These are phyloP conservation scores for Nectriaceae sp. DNA, from an alignment of 2,329 filamentous ascomycete genomes.

Conservation along the genomic window DNA sequence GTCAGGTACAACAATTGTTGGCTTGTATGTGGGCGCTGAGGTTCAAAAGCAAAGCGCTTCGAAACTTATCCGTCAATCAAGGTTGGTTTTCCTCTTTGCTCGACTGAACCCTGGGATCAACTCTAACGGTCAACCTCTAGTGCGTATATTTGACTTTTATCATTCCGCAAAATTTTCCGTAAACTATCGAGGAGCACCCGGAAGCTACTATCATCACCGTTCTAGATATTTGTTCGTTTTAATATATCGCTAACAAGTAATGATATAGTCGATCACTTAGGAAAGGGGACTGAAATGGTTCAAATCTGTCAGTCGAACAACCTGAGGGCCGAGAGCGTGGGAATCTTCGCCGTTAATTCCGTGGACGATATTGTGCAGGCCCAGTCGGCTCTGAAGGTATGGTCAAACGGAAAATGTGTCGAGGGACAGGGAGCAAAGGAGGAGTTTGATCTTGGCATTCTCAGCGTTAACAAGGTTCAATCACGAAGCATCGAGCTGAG, in stretches of 20 bases:
- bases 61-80: conserved; percentile 12
- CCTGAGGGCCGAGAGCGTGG: conserved; percentile 19
- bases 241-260: background rate
- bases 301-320: conserved; percentile 21
- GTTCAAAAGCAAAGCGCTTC: conserved; percentile 25
- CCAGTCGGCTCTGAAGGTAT: conserved; percentile 19
- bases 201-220: no score
- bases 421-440: conserved; percentile 7
- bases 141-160: conserved; percentile 4
- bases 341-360: conserved; percentile 19
- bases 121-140: conserved; percentile 8
- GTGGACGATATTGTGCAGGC: conserved; percentile 14
- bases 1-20: conserved; percentile 21
- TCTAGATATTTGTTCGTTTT: no score
- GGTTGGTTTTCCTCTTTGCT: conserved; percentile 2
- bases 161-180: background rate
- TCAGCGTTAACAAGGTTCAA: conserved; percentile 14
- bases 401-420: conserved; percentile 24
- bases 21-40: conserved; percentile 24
- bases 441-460: conserved; percentile 10
- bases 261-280: conserved; percentile 10
- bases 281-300: conserved; percentile 19
- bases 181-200: no score
- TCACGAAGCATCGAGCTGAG: conserved; percentile 16
- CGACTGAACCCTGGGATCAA: background rate